Conservation (phyloP, 1,139 yeast genomes). For the Taiozyma sp. region DNA sequence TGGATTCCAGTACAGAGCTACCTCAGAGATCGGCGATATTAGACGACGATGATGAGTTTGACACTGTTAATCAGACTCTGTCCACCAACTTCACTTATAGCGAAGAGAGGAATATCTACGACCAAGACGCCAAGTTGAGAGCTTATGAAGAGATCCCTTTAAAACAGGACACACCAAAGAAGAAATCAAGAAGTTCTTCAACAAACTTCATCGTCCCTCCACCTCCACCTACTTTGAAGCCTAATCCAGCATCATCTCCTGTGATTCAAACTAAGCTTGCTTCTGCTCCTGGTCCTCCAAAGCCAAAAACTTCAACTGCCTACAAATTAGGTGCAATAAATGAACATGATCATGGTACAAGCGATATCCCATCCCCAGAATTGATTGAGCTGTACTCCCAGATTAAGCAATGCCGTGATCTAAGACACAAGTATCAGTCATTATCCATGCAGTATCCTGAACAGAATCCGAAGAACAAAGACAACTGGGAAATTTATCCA, state of each 20-base stretch:
- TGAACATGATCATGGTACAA: constrained; percentile 61
- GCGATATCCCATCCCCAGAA: constrained; percentile 65
- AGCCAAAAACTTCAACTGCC: constrained; percentile 16
- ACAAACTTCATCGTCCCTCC: constrained; percentile 31
- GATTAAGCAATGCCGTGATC: constrained; percentile 64
- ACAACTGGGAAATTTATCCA: constrained; percentile 79
- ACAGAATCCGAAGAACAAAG: constrained; percentile 76
- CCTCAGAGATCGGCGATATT: not conserved
- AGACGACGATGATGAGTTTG: constrained; percentile 16
- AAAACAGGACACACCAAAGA: constrained; percentile 9
- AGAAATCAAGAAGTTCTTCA: constrained; percentile 28
- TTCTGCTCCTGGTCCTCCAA: constrained; percentile 11
- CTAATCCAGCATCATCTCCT: constrained; percentile 4
- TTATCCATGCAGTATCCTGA: constrained; percentile 66
- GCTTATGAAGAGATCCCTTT: constrained; percentile 46
- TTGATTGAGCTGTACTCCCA: constrained; percentile 64
- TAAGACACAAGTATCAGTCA: constrained; percentile 72
- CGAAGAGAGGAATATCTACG: constrained; percentile 62
- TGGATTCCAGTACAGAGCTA: not conserved
- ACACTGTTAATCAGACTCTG: constrained; percentile 16
- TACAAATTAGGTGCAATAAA: constrained; percentile 49
- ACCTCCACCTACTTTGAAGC: constrained; percentile 26
- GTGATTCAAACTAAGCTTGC: constrained; percentile 4
- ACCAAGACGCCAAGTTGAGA: constrained; percentile 63
- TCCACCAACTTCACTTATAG: constrained; percentile 60